Percentiles rank a stretch among this genome's conserved stretches.
Conservation (phyloP, 2,329 filamentous ascomycete genomes). For the Scortechinia acanthostroma region DNA sequence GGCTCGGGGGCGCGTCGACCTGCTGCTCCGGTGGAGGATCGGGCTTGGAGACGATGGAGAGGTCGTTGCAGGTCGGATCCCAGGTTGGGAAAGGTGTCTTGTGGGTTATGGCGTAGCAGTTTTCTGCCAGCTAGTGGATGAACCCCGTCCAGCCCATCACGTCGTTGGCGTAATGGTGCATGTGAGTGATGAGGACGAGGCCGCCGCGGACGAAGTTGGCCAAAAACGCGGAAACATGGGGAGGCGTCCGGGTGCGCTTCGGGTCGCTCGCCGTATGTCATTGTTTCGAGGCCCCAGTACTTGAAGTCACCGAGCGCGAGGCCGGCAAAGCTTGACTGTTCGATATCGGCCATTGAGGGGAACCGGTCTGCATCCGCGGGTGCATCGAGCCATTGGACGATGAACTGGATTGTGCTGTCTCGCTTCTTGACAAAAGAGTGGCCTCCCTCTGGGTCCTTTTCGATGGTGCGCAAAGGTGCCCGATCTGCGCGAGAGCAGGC, state of each 20-base stretch:
- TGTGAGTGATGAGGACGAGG: slow-evolving; percentile 28
- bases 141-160: slow-evolving; percentile 29
- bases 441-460: slow-evolving; percentile 22
- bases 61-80: slow-evolving; percentile 23
- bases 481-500: slow-evolving; percentile 21
- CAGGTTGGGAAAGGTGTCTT: slow-evolving; percentile 21
- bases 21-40: slow-evolving; percentile 14
- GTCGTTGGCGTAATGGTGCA: slow-evolving; percentile 32
- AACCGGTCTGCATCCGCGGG: slow-evolving; percentile 15
- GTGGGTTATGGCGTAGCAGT: slow-evolving; percentile 21
- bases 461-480: slow-evolving; percentile 28
- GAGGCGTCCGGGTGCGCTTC: slow-evolving; percentile 22
- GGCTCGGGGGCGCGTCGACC: slow-evolving; percentile 18
- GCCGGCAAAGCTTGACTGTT: slow-evolving; percentile 20
- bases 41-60: slow-evolving; percentile 19
- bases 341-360: slow-evolving; percentile 27
- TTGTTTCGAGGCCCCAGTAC: slow-evolving; percentile 21
- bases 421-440: slow-evolving; percentile 24
- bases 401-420: slow-evolving; percentile 20
- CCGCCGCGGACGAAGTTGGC: slow-evolving; percentile 31
- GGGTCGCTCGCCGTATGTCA: slow-evolving; percentile 28
- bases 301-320: slow-evolving; percentile 20
- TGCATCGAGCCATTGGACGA: slow-evolving; percentile 25
- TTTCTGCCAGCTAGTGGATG: slow-evolving; percentile 29
- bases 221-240: slow-evolving; percentile 26